Percentiles rank a stretch among this genome's conserved stretches.
Evolutionary conservation across 2,329 filamentous ascomycete genomes (phyloP).

Genomic region (Sporothrix variecibatus): DNA sequence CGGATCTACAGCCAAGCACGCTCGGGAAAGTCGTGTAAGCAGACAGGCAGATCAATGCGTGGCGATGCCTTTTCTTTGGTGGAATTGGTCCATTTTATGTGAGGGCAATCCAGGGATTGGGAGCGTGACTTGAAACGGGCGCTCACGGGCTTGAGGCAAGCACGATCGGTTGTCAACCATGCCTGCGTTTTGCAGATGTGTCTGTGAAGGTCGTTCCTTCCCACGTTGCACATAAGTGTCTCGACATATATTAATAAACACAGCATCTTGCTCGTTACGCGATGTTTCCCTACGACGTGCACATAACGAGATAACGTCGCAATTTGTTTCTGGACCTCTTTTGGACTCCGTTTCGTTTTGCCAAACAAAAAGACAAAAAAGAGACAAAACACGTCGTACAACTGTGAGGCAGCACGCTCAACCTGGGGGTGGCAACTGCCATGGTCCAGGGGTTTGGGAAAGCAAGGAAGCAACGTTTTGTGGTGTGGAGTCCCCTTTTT

Average conservation of each 20-base stretch:
- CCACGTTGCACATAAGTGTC: not conserved
- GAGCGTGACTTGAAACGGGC: constrained; percentile 11
- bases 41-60: constrained; percentile 4
- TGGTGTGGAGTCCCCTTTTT: constrained; percentile 20
- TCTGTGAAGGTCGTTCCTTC: not conserved
- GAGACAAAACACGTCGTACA: not conserved
- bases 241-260: not conserved
- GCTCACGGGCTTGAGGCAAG: not conserved
- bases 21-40: not conserved
- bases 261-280: not conserved
- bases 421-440: not conserved
- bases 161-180: not conserved
- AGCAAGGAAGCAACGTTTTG: constrained; percentile 18
- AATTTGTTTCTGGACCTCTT: not conserved
- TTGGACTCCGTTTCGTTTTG: not conserved
- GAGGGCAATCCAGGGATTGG: not conserved
- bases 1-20: constrained; percentile 8
- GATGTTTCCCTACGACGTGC: not conserved
- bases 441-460: constrained; percentile 1
- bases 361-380: not conserved
- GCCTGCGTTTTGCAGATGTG: not conserved
- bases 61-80: constrained; percentile 2
- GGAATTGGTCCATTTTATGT: not conserved
- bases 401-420: not conserved
- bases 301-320: not conserved